phyloP scores from a whole-genome alignment of 2,329 filamentous ascomycete species.

The Ophiosphaerella herpotricha region DNA sequence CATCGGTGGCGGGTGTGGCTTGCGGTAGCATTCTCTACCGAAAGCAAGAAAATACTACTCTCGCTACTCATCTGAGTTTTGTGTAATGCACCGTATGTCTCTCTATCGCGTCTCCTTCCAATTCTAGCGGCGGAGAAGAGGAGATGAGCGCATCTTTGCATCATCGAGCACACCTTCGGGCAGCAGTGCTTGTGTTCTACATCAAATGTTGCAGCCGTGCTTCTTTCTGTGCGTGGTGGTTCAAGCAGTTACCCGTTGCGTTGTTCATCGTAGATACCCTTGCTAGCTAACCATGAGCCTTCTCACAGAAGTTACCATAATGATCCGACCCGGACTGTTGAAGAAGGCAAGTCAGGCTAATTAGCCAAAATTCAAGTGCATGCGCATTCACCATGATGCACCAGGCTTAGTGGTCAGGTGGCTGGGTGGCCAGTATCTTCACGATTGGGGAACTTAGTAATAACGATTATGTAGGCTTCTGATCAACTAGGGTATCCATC shows the following conservation, averaged over 20 bases:
- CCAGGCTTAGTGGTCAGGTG: neutral
- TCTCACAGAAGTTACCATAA: no score
- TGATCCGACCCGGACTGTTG: no score
- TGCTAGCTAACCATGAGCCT: neutral
- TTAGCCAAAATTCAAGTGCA: no score
- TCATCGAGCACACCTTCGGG: constrained; percentile 13
- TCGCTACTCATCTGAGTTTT: constrained; percentile 1
- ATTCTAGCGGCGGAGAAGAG: constrained; percentile 5
- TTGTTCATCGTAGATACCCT: constrained; percentile 14
- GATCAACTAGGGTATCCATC: neutral
- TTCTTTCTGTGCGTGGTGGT: constrained; percentile 14
- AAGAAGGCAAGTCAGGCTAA: no score
- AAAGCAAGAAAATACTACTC: constrained; percentile 3
- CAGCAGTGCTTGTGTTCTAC: constrained; percentile 15
- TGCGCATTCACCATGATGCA: no score
- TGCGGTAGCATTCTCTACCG: constrained; percentile 10
- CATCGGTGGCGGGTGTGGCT: constrained; percentile 17
- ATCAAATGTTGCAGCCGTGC: constrained; percentile 20
- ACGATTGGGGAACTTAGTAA: neutral
- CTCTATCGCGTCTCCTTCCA: neutral
- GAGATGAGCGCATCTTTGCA: constrained; percentile 32
- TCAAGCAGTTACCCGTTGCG: constrained; percentile 21
- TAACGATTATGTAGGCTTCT: neutral
- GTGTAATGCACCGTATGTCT: neutral
- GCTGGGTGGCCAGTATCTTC: neutral